Conservation (phyloP, 495 filamentous ascomycete genomes). For the Penicillium paxilli region DNA sequence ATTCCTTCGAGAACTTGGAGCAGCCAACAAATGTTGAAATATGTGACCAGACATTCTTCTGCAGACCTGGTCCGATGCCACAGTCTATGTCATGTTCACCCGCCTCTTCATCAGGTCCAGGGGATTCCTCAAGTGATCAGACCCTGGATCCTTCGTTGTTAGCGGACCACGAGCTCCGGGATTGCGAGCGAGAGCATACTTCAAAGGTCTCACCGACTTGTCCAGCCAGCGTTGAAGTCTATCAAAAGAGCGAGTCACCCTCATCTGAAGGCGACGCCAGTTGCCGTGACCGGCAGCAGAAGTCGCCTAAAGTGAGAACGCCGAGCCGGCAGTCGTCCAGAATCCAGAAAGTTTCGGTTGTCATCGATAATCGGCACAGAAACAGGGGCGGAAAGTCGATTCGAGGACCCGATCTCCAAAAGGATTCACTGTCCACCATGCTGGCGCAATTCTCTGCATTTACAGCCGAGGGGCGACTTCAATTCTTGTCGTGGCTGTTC, state of each 20-base stretch:
- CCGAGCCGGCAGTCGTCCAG: background rate
- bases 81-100: background rate
- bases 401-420: background rate
- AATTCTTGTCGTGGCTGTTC: conserved; percentile 20
- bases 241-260: background rate
- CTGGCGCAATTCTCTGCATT: conserved; percentile 14
- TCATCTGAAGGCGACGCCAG: background rate
- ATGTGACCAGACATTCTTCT: background rate
- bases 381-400: background rate
- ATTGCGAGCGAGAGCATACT: background rate
- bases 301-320: background rate
- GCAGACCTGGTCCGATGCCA: background rate
- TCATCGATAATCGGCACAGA: background rate
- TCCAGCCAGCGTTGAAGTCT: background rate
- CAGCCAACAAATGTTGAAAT: background rate
- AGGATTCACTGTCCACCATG: conserved; percentile 3
- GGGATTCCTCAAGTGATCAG: background rate
- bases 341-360: background rate
- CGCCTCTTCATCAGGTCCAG: background rate
- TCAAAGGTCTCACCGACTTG: background rate
- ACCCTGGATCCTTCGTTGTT: conserved; percentile 8
- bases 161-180: background rate
- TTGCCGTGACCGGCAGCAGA: background rate
- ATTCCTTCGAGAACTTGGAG: background rate
- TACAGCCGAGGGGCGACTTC: conserved; percentile 9